phyloP scores from a whole-genome alignment of 139 green algal genomes.

The Chlamydomonas schloesseri region DNA sequence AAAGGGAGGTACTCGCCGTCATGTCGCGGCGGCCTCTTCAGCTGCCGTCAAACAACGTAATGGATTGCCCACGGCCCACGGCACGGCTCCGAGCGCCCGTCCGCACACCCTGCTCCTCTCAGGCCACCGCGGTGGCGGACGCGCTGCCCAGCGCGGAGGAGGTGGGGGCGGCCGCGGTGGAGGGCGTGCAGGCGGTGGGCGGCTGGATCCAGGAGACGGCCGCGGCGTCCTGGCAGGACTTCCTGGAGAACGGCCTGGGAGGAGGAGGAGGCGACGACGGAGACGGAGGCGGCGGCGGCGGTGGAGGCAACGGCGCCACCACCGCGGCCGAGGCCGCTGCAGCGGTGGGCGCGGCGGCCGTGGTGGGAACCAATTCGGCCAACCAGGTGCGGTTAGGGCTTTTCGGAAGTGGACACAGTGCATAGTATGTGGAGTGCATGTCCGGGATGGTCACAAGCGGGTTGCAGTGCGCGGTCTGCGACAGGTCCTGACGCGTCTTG shows the following conservation, averaged over 20 bases:
- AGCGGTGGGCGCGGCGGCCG: background rate
- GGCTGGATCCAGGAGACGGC: background rate
- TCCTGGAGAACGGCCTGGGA: background rate
- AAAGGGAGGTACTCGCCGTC: background rate
- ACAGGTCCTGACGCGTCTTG: too few species aligned
- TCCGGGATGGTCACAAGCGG: too few species aligned
- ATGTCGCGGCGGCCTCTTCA: background rate
- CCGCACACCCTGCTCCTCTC: background rate
- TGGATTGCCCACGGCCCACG: too few species aligned
- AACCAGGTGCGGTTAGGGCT: too few species aligned
- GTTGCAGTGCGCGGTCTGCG: too few species aligned
- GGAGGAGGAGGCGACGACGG: background rate
- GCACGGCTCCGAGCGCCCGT: background rate
- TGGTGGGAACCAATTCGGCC: too few species aligned
- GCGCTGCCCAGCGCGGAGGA: background rate
- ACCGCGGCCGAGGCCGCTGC: background rate
- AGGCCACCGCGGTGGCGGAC: background rate
- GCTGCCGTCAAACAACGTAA: too few species aligned
- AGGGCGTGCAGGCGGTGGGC: background rate
- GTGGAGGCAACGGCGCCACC: background rate
- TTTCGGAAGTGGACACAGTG: too few species aligned
- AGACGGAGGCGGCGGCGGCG: background rate
- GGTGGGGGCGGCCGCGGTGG: background rate
- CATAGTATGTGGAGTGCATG: too few species aligned
- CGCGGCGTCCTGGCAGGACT: background rate